Evolutionary conservation across 164 flowering plant species (phyloP), one percentile per base, ranked within the genome.

Genomic region (Dillenia suffruticosa): DNA sequence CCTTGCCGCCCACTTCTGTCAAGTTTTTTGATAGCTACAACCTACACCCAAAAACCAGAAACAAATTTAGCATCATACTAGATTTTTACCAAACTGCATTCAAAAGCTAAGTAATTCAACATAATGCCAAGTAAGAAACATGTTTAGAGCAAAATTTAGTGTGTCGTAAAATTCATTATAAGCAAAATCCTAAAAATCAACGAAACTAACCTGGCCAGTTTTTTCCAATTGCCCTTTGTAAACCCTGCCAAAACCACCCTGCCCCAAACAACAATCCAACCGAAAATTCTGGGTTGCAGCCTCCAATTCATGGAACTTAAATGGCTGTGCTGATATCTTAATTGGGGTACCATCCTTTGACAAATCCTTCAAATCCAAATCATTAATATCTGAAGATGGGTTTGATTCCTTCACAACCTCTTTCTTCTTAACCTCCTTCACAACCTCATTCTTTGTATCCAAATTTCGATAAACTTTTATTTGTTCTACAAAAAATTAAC

Each of bases 221-320:
- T 68, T 81, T 57, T 77, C 84, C 64, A 91, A 69, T 51, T 58
- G 54, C 13, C 95, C 97, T 71, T 81, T 88, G 63, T 81, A 91
- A 48, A 91, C 97, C 75, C 86, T 79, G 16, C 95, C 97, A 67
- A 91, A 91, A n/a, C 97, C 97, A 69, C 97, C 97, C 70, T 85
- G 91, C 3, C 97, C 97, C 58, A 91, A 51, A 46, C 82, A 79
- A 73, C 82, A 83, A 62, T 85, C 88, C 2, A 67, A 57, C 70
- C 85, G 79, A 59, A 91, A 91, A 70, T 91, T 84, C 22, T 73
- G 81, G 0, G 97, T 85, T 3, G 92, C 93, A 54, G 71, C 75
- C 14, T 75, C 88, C 59, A 91, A 79, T 68, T 88, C 88, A 47
- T 76, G 76, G 64, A 88, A 88, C 3, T 79, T 70, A 66, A 85